Conservation (phyloP, 1,139 yeast genomes). For the Pichia sp. region DNA sequence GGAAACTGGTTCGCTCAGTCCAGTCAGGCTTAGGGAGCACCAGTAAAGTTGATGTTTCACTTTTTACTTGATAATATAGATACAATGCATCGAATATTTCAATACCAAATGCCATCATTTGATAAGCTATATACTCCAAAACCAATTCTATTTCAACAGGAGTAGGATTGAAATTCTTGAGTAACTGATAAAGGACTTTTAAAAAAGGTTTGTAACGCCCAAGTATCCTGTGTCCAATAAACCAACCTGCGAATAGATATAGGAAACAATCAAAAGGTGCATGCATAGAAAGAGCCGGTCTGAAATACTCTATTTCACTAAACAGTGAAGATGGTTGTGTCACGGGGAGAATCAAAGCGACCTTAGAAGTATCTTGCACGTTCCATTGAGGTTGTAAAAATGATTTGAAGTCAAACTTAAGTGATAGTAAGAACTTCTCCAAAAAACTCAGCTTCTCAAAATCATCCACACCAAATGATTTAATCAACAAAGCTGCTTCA, state of each 20-base stretch:
- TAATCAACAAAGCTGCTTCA: neutral
- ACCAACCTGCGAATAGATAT: neutral
- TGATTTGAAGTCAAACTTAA: neutral
- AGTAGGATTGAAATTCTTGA: neutral
- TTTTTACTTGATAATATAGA: neutral
- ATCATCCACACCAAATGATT: neutral
- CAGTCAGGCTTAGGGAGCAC: too few species aligned
- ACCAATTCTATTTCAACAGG: slow-evolving; percentile 7
- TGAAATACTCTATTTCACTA: neutral
- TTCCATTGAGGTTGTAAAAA: neutral
- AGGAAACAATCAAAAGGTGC: slow-evolving; percentile 2
- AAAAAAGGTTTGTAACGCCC: slow-evolving; percentile 7
- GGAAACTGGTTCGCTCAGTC: too few species aligned
- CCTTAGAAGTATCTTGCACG: too few species aligned
- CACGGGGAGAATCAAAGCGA: neutral
- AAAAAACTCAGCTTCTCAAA: neutral
- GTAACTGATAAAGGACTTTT: neutral
- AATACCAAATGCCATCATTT: slow-evolving; percentile 1
- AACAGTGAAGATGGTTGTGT: neutral
- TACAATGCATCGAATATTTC: slow-evolving; percentile 1
- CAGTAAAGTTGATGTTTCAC: neutral
- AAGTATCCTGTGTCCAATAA: slow-evolving; percentile 2
- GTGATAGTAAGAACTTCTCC: neutral
- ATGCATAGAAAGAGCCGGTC: neutral
- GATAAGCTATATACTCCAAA: slow-evolving; percentile 8